Base-by-base conservation (phyloP, 1,139 yeast genomes). In the Saccharomyces hybrid region DNA sequence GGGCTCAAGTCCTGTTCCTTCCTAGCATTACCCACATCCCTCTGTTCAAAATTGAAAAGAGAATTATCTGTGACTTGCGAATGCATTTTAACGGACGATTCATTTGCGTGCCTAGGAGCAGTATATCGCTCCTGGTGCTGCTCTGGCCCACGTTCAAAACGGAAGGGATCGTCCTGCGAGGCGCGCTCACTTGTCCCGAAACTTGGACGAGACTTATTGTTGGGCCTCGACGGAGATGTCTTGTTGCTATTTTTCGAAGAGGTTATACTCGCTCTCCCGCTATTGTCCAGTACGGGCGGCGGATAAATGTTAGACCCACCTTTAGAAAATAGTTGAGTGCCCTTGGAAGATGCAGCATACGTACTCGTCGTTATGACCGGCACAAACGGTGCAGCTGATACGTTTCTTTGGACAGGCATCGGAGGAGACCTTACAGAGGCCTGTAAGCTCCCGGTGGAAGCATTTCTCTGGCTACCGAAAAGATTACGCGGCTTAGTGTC, bases 401-500 rank as follows among this genome's bases (percentile, higher is more conserved):
- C 59, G 50, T 27, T 51, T 25, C 38, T 49, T 54, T 1, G 52
- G 23, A 41, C 27, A 30, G 47, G 14, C 23, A 14, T 50, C 41
- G 20, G 50, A 26, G 49, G 47, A n/a, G 48, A 48, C 16, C 31
- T 52, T 48, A 31, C 42, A 9, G 30, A 47, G n/a, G 31, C 13
- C 6, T 28, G 50, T 26, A 51, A 11, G 26, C 48, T 53, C 11
- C 57, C 52, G 16, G 53, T 52, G 8, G 58, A 56, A 32, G 49
- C 58, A 44, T 55, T 56, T 32, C 56, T 52, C 28, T 53, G 54
- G 25, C 44, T 38, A 16, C 25, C 0, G 44, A 38, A 38, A 6
- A 6, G 44, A 38, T 16, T 38, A 8, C 44, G 44, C 80, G 49
- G 44, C 44, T 20, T 38, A 16, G 44, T 38, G 2, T 82, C 86